phyloP scores from a whole-genome alignment of 306 rosid species.

The Dryas drummondii region DNA sequence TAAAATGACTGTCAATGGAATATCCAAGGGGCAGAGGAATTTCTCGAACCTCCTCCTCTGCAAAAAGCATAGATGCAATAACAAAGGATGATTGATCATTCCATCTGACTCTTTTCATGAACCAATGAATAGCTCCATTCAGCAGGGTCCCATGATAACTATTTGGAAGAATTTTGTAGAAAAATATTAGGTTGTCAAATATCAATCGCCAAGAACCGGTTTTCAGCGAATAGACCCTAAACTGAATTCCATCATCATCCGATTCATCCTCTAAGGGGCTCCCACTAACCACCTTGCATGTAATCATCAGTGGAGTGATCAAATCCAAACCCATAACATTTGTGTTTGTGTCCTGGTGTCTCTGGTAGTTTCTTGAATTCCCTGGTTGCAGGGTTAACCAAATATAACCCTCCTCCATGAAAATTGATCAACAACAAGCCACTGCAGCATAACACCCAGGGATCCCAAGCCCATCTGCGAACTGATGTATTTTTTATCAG shows the following conservation, averaged over 20 bases:
- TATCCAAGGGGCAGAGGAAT: not conserved
- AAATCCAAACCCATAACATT: not conserved
- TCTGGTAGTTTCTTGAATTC: not conserved
- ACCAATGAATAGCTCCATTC: constrained; percentile 3
- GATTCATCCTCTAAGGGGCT: no score
- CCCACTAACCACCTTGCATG: not conserved
- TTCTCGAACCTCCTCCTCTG: not conserved
- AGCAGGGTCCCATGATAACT: not conserved
- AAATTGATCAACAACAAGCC: not conserved
- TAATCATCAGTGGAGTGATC: not conserved
- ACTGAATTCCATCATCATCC: not conserved
- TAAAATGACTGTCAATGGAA: no score
- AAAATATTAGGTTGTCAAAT: no score
- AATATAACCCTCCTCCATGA: not conserved
- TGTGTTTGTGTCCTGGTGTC: no score
- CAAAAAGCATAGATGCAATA: not conserved
- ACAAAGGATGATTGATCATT: no score
- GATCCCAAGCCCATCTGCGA: no score
- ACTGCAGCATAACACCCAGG: not conserved
- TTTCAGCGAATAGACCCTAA: not conserved
- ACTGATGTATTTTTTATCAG: no score
- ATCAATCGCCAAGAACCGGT: not conserved
- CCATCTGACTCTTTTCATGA: not conserved
- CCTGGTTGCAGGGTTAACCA: constrained; percentile 8
- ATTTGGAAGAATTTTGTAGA: not conserved